A percentile compares a stretch with the other conserved stretches of the same genome.
Conservation (phyloP, 2,329 filamentous ascomycete species). For the Trichoderma hamatum region DNA sequence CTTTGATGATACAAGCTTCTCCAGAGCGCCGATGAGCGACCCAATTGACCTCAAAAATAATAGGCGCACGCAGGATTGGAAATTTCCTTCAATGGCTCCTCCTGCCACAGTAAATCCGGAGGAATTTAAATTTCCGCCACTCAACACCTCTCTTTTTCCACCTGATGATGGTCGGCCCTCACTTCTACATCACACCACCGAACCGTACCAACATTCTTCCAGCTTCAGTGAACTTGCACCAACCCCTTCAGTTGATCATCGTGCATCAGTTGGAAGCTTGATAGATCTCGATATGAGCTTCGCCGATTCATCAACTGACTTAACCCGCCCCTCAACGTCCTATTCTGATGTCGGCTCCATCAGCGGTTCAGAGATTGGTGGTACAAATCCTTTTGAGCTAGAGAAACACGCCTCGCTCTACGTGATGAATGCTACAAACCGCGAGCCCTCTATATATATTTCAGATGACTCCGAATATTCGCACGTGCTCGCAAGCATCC, state of each 20-base stretch:
- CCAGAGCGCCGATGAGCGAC: constrained; percentile 59
- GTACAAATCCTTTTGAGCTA: constrained; percentile 63
- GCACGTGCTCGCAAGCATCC: constrained; percentile 40
- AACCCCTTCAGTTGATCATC: constrained; percentile 41
- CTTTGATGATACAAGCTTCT: constrained; percentile 48
- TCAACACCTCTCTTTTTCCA: constrained; percentile 40
- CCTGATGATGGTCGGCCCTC: constrained; percentile 46
- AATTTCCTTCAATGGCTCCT: constrained; percentile 56
- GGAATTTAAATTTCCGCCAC: constrained; percentile 48
- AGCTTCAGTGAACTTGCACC: constrained; percentile 48
- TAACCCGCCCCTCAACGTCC: constrained; percentile 60
- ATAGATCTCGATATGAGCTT: constrained; percentile 60
- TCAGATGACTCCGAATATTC: constrained; percentile 60
- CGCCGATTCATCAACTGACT: constrained; percentile 54
- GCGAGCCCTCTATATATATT: constrained; percentile 64
- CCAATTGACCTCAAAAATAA: constrained; percentile 58
- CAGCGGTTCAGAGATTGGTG: constrained; percentile 58
- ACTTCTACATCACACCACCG: constrained; percentile 55
- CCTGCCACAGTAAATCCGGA: constrained; percentile 58
- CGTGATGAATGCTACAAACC: constrained; percentile 44
- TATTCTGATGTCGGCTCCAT: constrained; percentile 62
- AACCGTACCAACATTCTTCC: constrained; percentile 49
- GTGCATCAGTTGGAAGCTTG: constrained; percentile 50
- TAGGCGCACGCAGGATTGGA: constrained; percentile 59
- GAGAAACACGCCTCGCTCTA: constrained; percentile 65